Evolutionary conservation across 2,329 filamentous ascomycete genomes (phyloP).

Genomic region (Pseudogymnoascus sp.): DNA sequence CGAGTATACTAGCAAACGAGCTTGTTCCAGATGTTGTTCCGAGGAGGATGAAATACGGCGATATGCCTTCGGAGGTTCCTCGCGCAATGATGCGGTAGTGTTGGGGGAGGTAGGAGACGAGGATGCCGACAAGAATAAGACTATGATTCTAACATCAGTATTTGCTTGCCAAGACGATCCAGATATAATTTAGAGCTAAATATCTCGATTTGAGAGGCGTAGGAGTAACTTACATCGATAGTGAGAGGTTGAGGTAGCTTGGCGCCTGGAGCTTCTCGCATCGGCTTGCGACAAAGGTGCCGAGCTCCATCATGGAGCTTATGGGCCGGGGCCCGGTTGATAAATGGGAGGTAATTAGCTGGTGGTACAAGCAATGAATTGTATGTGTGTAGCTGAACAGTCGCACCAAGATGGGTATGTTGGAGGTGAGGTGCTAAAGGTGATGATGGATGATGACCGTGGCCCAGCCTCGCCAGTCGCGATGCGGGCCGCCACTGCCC

Average conservation of each 20-base stretch:
- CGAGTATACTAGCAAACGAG: conserved; percentile 86
- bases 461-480: background rate
- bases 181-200: background rate
- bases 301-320: conserved; percentile 19
- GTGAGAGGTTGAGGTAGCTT: conserved; percentile 43
- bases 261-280: conserved; percentile 46
- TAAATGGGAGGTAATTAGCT: background rate
- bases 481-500: background rate
- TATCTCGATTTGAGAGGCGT: background rate
- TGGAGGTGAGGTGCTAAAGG: background rate
- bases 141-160: conserved; percentile 14
- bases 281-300: conserved; percentile 24
- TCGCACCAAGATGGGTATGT: background rate
- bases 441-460: background rate
- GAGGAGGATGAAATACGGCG: conserved; percentile 90
- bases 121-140: conserved; percentile 77
- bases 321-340: background rate
- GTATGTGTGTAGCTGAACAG: background rate
- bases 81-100: conserved; percentile 84
- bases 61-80: conserved; percentile 86
- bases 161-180: background rate
- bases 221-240: conserved; percentile 42
- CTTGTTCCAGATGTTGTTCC: conserved; percentile 84
- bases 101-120: conserved; percentile 90
- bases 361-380: no score